Conservation (phyloP, 106 monocot species). For the Agapanthus africanus region DNA sequence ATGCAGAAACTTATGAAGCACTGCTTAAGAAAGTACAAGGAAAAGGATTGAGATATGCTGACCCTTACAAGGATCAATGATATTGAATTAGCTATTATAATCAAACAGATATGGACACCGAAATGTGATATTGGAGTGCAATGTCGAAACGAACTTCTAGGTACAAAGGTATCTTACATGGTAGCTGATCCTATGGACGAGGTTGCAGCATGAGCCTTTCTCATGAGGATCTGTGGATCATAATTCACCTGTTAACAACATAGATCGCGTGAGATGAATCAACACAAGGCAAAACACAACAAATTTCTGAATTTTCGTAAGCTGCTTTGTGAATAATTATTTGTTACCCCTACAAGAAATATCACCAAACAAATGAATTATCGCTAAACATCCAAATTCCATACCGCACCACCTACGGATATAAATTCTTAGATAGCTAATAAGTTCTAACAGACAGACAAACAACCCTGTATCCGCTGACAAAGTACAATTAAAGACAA, state of each 20-base stretch:
- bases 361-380: background rate
- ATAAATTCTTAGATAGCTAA: too few relatives aligned
- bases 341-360: background rate
- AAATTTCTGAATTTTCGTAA: background rate
- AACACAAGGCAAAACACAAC: background rate
- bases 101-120: background rate
- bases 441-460: too few relatives aligned
- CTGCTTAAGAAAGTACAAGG: background rate
- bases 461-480: too few relatives aligned
- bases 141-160: background rate
- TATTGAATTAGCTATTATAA: background rate
- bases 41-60: background rate
- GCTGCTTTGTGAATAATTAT: too few relatives aligned
- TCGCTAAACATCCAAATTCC: too few relatives aligned
- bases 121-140: background rate
- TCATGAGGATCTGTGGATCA: slow-evolving; percentile 75
- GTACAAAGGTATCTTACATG: slow-evolving; percentile 39
- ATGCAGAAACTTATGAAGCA: too few relatives aligned
- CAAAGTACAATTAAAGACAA: too few relatives aligned
- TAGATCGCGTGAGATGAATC: background rate
- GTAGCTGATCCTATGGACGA: slow-evolving; percentile 82
- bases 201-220: slow-evolving; percentile 81
- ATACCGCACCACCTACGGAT: too few relatives aligned
- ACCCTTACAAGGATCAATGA: background rate
- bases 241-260: slow-evolving; percentile 42